These are phyloP conservation scores for Candida chilensis DNA, from an alignment of 805 yeast genomes.

Conservation along the genomic window DNA sequence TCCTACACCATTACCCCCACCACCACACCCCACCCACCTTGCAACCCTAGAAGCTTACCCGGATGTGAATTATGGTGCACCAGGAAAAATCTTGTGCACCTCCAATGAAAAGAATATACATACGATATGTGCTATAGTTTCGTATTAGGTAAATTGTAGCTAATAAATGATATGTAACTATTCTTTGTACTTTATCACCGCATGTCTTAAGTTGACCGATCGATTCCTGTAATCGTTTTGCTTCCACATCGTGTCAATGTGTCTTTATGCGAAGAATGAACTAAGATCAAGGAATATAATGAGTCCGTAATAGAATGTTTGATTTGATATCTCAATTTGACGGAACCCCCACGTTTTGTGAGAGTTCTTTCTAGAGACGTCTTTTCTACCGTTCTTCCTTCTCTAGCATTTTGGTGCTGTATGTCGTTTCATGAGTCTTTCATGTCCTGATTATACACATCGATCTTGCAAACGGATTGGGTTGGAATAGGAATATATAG, in stretches of 20 bases:
- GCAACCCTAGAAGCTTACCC: too few species aligned
- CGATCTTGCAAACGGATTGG: not conserved
- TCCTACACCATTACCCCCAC: too few species aligned
- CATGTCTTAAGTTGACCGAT: conserved; percentile 42
- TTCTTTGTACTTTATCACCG: too few species aligned
- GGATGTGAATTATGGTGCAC: too few species aligned
- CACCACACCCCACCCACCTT: too few species aligned
- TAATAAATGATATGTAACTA: too few species aligned
- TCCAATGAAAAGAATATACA: too few species aligned
- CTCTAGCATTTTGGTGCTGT: not conserved
- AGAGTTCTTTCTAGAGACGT: not conserved
- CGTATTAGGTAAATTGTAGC: too few species aligned
- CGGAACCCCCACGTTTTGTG: not conserved
- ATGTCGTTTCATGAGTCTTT: not conserved
- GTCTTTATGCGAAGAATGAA: conserved; percentile 35
- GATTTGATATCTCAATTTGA: too few species aligned
- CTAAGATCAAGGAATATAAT: conserved; percentile 2
- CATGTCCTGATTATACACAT: not conserved
- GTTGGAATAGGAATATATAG: not conserved
- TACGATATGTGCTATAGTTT: too few species aligned
- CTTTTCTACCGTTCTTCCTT: not conserved
- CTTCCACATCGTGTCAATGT: conserved; percentile 36
- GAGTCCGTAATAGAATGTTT: too few species aligned
- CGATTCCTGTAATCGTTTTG: conserved; percentile 13
- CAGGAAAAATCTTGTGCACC: too few species aligned